Evolutionary conservation across 129 eudicot species (phyloP), one percentile per base, ranked within the genome.

Genomic region (Centella asiatica): DNA sequence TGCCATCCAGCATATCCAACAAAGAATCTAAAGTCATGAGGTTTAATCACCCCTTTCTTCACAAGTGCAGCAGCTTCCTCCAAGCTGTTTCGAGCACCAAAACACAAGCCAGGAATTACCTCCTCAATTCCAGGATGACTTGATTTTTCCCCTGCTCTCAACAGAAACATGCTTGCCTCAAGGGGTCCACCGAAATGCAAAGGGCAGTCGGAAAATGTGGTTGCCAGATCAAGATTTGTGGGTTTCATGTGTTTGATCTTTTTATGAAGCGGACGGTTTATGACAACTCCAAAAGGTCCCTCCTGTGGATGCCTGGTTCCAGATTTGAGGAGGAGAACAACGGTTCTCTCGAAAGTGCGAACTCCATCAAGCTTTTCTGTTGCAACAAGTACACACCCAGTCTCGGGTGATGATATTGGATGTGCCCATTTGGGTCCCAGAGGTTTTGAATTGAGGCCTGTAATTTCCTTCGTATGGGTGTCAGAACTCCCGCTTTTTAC

Each of bases 1-100:
- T 84, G 81, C 99, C 99, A 92, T 27, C 99, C 99, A 1, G 95
- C 90, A 70, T 87, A 92, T 44, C 99, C 99, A 6, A 79, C 67
- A 70, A 87, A 84, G 84, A 92, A 92, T 69, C 81, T 82, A 54
- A 92, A 81, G 72, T 92, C 96, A 29, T 67, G 84, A 7, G 96
- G 84, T 71, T 72, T 72, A 4, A 80, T 77, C 62, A 72, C 78
- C 44, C 96, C 96, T 6, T 84, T 78, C 69, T 81, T 82, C 55
- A 92, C 88, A 65, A 92, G 50, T 18, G 10, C 80, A 20, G 87
- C 76, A 56, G 96, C 99, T 70, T 80, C 85, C 56, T 84, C 96
- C 82, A 87, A 78, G 50, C 79, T 78, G 78, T 87, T 82, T 34
- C 86, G 72, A 34, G 88, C 70, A 17, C 99, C 95, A 61, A 85